Base-by-base conservation (phyloP, 495 filamentous ascomycete genomes). In the Aspergillus olivimuriae region DNA sequence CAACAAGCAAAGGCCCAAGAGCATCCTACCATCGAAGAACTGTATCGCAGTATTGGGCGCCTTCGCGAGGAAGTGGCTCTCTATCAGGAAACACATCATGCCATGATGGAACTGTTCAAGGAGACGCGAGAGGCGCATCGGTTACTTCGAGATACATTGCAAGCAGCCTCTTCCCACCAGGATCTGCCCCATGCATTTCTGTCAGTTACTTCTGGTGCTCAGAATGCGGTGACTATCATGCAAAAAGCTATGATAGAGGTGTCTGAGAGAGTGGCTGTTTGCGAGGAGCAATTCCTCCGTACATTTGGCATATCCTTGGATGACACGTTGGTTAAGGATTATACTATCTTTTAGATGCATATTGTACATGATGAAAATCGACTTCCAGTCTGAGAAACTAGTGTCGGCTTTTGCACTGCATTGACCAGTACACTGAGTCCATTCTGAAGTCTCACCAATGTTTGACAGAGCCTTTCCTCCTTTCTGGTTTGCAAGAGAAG, bases 11-110 rank as follows among this genome's bases (percentile, higher is more conserved):
- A 41, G 31, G 19, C 30, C 28, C 22, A 46, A 8, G 22, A 32
- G 19, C 22, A 42, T n/a, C 43, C 38, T 19, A 18, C 30, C 18
- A 23, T 46, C 2, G 23, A 34, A 19, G 48, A 51, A 10, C 33
- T 51, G 5, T 19, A 51, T 21, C 31, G 26, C 8, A 39, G 46
- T 18, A 33, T 51, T 19, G 22, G 43, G 9, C 48, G 43, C 31
- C 43, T 51, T 17, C 43, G 38, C 12, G 21, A 46, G 26, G 48
- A 51, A 38, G 18, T 46, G 17, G 43, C 48, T 22, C 38, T 30
- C n/a, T 34, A 51, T 34, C 31, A 51, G 21, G 48, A 51, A 34
- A 30, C 26, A 36, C 30, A 43, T 14, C 22, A 37, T 31, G 30
- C 43, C n/a, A 32, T 51, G 4, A 39, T 46, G 15, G 31, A 34